phyloP scores from a whole-genome alignment of 257 asterid species.

The Scutellaria galericulata region DNA sequence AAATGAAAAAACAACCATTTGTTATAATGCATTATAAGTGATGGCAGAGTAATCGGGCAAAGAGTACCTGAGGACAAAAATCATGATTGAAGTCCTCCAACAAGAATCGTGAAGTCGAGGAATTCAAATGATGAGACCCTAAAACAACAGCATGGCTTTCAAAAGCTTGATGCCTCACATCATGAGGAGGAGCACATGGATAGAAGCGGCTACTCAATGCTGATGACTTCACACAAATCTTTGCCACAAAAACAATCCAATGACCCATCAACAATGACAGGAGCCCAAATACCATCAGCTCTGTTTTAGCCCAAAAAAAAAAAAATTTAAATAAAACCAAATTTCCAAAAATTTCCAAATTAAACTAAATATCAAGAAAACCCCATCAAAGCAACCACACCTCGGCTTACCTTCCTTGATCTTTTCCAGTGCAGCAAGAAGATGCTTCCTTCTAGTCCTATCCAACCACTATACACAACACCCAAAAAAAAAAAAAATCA shows the following conservation, averaged over 20 bases:
- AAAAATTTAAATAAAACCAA: not conserved
- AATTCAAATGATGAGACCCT: constrained; percentile 43
- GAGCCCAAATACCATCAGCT: constrained; percentile 90
- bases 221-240: constrained; percentile 85
- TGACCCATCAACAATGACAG: constrained; percentile 94
- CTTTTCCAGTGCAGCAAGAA: constrained; percentile 79
- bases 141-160: constrained; percentile 32
- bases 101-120: constrained; percentile 52
- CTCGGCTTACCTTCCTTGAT: constrained; percentile 78
- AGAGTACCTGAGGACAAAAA: constrained; percentile 71
- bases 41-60: not conserved
- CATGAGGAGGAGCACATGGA: constrained; percentile 63
- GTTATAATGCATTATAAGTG: not conserved
- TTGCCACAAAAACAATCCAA: constrained; percentile 77
- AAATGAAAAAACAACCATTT: not conserved
- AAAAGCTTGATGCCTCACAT: constrained; percentile 31
- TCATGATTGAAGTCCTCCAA: constrained; percentile 40
- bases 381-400: not conserved
- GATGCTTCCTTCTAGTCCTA: constrained; percentile 79
- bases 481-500: constrained; percentile 6
- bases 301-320: constrained; percentile 50
- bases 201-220: constrained; percentile 78
- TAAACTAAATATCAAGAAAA: constrained; percentile 5
- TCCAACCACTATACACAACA: constrained; percentile 74
- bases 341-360: not conserved